Evolutionary conservation across 2,329 filamentous ascomycete genomes (phyloP).

Genomic region (Sporothrix inflata): DNA sequence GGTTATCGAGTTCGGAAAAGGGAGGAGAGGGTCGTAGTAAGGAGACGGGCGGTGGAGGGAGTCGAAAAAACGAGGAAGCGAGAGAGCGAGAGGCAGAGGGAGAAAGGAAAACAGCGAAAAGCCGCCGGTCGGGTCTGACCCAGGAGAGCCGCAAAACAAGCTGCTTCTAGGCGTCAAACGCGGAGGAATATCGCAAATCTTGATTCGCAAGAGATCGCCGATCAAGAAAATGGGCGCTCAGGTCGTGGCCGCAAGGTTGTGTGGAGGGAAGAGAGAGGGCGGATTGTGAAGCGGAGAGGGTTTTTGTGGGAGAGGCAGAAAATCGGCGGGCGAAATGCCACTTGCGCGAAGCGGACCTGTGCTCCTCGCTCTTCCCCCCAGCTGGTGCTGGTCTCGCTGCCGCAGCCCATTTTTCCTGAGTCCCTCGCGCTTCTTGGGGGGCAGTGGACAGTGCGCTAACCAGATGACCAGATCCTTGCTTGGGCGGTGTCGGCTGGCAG

Average conservation of each 20-base stretch:
- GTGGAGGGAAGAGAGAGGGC: conserved; percentile 14
- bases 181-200: neutral
- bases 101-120: neutral
- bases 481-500: conserved; percentile 25
- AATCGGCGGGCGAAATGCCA: conserved; percentile 32
- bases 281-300: conserved; percentile 19
- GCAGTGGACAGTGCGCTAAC: conserved; percentile 26
- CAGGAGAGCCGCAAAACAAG: conserved; percentile 19
- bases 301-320: conserved; percentile 30
- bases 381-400: conserved; percentile 26
- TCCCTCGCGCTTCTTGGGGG: conserved; percentile 1
- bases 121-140: neutral
- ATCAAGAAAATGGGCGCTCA: neutral
- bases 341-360: conserved; percentile 31
- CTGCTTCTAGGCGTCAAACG: conserved; percentile 13
- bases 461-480: conserved; percentile 26
- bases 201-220: conserved; percentile 10
- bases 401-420: conserved; percentile 11
- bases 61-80: neutral
- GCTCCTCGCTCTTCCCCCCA: conserved; percentile 23
- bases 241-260: neutral
- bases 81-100: conserved; percentile 6
- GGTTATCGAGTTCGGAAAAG: neutral
- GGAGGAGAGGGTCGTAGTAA: neutral
- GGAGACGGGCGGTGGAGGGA: neutral